Evolutionary conservation across 345 rosid species (phyloP), one percentile per base, ranked within the genome.

Genomic region (Aquilaria malaccensis): DNA sequence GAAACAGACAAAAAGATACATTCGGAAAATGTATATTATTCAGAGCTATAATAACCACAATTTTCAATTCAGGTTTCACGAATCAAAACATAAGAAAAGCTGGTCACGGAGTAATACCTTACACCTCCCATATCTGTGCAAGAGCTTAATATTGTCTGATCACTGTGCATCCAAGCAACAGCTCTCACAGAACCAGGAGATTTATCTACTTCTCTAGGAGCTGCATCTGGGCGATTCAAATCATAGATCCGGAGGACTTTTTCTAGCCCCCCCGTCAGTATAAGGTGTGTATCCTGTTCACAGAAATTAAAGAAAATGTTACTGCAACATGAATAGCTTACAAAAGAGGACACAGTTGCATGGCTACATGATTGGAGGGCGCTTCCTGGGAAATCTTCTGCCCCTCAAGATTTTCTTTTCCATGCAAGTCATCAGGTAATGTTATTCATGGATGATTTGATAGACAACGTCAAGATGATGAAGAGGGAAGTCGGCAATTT

Each of bases 181-280:
- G 96, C 85, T 78, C 97, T 79, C 43, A 94, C 79, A 55, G 96
- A 90, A 73, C 96, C 91, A 54, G 95, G 89, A 32, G 93, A 86
- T n/a, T 77, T 80, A 66, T 77, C 91, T 70, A 95, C 82, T 82
- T 88, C 93, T 82, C 86, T 86, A 51, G 99, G 89, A 58, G 96
- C 77, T 53, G 91, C 95, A 74, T 94, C 95, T 47, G 82, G 85
- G 56, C 84, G 75, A 69, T 90, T 90, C 83, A 94, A 69, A 76
- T 94, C 97, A 73, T 79, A 94, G 60, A 94, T 78, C 13, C 97
- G 93, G 51, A 90, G 84, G 68, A 88, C 74, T 74, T 94, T 94
- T 88, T 90, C 99, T 60, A 84, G 10, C 55, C 97, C 99, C 32
- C 99, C 99, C n/a, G 97, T 90, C 67, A 94, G 87, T 63, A 90